A percentile compares a stretch with the other conserved stretches of the same genome.
Conservation (phyloP, 2,329 filamentous ascomycete species). For the Sclerotinia subarctica region DNA sequence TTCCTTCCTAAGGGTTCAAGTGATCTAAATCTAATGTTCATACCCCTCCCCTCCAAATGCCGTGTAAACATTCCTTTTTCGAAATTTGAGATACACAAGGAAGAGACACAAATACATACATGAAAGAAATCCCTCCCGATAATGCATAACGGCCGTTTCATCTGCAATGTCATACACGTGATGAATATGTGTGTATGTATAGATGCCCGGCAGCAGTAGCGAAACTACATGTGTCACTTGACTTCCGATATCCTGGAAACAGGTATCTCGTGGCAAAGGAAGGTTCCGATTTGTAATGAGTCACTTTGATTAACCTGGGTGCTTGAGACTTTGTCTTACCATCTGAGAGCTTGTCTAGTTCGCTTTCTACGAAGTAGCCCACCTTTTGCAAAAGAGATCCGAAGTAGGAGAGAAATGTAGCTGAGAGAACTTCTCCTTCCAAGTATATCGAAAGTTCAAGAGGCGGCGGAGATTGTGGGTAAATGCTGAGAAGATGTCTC, state of each 20-base stretch:
- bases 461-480: slow-evolving; percentile 2
- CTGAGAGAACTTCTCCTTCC: background rate
- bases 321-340: slow-evolving; percentile 17
- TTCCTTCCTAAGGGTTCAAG: slow-evolving; percentile 4
- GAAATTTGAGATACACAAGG: background rate
- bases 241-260: slow-evolving; percentile 22
- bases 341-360: background rate
- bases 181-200: background rate
- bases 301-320: slow-evolving; percentile 11
- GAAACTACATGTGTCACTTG: slow-evolving; percentile 18
- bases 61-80: slow-evolving; percentile 16
- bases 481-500: slow-evolving; percentile 5
- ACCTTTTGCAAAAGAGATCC: slow-evolving; percentile 5
- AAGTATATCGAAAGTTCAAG: background rate
- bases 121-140: slow-evolving; percentile 6
- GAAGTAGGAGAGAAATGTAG: background rate
- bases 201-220: slow-evolving; percentile 4
- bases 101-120: background rate
- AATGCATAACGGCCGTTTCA: slow-evolving; percentile 20
- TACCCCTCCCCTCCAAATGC: slow-evolving; percentile 11
- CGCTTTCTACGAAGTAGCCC: background rate
- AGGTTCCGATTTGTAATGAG: slow-evolving; percentile 19
- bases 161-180: slow-evolving; percentile 17
- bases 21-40: slow-evolving; percentile 15
- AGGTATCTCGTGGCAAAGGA: slow-evolving; percentile 21